Evolutionary conservation across 176 grass and related monocot species (phyloP).

Genomic region (Tillandsia leiboldiana): DNA sequence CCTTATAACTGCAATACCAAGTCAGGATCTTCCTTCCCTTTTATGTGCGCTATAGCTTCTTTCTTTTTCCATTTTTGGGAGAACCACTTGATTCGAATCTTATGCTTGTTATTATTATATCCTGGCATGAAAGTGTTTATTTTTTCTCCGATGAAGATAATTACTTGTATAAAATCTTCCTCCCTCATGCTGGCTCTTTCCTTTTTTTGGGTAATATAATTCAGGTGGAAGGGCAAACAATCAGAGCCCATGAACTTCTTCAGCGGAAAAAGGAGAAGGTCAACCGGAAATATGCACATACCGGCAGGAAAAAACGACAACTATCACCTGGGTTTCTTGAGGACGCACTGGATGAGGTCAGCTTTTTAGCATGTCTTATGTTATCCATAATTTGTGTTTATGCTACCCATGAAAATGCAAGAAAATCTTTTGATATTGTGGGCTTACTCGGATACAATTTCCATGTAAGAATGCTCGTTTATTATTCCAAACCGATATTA

Average conservation of each 20-base stretch:
- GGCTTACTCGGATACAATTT: constrained; percentile 10
- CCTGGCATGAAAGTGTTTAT: too few species aligned
- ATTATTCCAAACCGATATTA: background rate
- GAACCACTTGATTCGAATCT: background rate
- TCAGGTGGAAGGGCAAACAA: constrained; percentile 57
- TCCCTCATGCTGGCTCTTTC: background rate
- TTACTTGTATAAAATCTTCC: background rate
- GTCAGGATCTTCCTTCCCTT: background rate
- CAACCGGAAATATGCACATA: constrained; percentile 64
- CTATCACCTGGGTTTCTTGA: constrained; percentile 82
- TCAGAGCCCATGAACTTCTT: constrained; percentile 65
- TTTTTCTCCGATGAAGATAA: too few species aligned
- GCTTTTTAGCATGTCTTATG: constrained; percentile 16
- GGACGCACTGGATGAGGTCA: constrained; percentile 80
- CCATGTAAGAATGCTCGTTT: background rate
- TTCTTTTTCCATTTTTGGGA: background rate
- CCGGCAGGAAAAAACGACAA: constrained; percentile 42
- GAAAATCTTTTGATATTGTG: background rate
- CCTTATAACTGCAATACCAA: too few species aligned
- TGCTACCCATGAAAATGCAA: too few species aligned
- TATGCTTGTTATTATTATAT: too few species aligned
- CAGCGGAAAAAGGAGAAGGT: constrained; percentile 71
- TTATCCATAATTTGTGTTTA: background rate
- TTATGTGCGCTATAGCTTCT: background rate
- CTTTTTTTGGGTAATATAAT: constrained; percentile 2